A percentile compares a stretch with the other conserved stretches of the same genome.
These are phyloP conservation scores for Neurospora discreta DNA, from an alignment of 495 filamentous ascomycete species.

Conservation along the genomic window DNA sequence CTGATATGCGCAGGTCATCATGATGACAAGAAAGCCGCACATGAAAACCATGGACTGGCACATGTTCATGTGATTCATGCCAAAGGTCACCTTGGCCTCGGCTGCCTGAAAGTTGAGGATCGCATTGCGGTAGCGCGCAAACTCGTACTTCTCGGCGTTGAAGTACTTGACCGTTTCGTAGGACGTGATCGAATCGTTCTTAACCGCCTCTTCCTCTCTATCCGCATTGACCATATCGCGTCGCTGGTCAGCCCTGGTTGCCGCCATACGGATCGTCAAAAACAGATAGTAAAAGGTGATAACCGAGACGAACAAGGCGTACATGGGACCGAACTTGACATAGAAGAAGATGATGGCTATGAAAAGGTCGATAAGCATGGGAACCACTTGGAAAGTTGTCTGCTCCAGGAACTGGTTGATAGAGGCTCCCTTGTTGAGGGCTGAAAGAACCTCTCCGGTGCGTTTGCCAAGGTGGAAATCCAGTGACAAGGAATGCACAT, in stretches of 20 bases:
- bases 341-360: conserved; percentile 84
- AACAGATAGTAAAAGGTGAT: conserved; percentile 96
- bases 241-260: conserved; percentile 81
- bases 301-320: conserved; percentile 80
- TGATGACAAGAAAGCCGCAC: conserved; percentile 69
- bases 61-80: conserved; percentile 87
- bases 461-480: conserved; percentile 96
- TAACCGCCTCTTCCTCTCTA: conserved; percentile 90
- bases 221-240: conserved; percentile 90
- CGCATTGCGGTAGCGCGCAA: conserved; percentile 69
- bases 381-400: conserved; percentile 87
- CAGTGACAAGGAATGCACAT: conserved; percentile 86
- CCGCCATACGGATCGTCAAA: conserved; percentile 88
- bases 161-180: conserved; percentile 99
- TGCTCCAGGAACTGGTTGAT: conserved; percentile 97
- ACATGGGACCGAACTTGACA: conserved; percentile 70
- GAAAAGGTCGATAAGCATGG: conserved; percentile 84
- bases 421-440: conserved; percentile 86
- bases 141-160: conserved; percentile 91
- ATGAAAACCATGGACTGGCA: conserved; percentile 91
- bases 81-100: conserved; percentile 79
- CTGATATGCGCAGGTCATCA: conserved; percentile 64
- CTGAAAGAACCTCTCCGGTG: conserved; percentile 90
- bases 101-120: conserved; percentile 73
- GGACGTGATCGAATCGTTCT: conserved; percentile 95